These are phyloP conservation scores for Aschersonia sp. DNA, from an alignment of 2,329 filamentous ascomycete genomes.

Conservation along the genomic window DNA sequence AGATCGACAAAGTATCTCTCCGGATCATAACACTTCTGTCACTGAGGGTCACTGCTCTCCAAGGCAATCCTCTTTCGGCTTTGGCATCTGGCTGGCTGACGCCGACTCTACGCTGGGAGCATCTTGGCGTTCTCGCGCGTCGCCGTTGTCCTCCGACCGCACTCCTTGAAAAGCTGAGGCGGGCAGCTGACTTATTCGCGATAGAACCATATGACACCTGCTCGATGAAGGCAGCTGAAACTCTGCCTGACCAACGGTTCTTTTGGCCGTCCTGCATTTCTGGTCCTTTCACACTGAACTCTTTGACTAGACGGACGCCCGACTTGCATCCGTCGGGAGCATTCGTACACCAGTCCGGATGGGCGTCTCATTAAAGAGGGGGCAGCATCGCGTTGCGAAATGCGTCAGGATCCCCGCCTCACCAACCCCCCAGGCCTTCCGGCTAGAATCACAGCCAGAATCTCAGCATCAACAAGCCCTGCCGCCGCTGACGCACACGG, in stretches of 20 bases:
- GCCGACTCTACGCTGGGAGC: too few relatives aligned
- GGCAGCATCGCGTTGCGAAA: constrained; percentile 9
- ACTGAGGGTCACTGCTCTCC: too few relatives aligned
- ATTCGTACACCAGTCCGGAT: constrained; percentile 3
- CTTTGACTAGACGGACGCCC: neutral
- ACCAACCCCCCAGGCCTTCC: neutral
- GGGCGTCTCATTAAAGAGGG: constrained; percentile 4
- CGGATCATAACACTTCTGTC: too few relatives aligned
- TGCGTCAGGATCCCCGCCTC: constrained; percentile 8
- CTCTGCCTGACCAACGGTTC: neutral
- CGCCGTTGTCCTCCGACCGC: too few relatives aligned
- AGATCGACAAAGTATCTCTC: too few relatives aligned
- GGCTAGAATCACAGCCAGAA: neutral
- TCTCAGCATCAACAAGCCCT: neutral
- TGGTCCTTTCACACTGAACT: neutral
- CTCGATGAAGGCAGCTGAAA: neutral
- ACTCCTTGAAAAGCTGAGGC: too few relatives aligned
- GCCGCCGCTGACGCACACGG: too few relatives aligned
- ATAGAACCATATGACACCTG: neutral
- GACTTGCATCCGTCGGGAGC: neutral
- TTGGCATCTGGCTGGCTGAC: too few relatives aligned
- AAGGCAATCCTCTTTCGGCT: too few relatives aligned
- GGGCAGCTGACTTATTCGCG: neutral
- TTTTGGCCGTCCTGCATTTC: too few relatives aligned
- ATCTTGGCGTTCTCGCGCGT: too few relatives aligned